Evolutionary conservation across 306 rosid genomes (phyloP).

Genomic region (Elaeagnus macrophylla): DNA sequence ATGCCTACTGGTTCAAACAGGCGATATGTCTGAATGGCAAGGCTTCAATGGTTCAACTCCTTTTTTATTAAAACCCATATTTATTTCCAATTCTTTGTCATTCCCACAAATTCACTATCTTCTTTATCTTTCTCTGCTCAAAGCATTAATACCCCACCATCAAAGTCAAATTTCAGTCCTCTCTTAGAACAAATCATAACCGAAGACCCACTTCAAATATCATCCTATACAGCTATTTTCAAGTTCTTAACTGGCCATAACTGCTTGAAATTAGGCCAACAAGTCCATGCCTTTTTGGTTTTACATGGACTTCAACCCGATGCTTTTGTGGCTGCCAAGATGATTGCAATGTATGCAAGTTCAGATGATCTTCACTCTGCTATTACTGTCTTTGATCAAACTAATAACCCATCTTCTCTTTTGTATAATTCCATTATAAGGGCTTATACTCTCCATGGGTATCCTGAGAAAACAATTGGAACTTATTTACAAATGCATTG

Average conservation of each 20-base stretch:
- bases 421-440: conserved; percentile 18
- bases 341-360: no score
- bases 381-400: no score
- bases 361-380: no score
- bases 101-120: no score
- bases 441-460: conserved; percentile 11
- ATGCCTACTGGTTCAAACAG: background rate
- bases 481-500: conserved; percentile 15
- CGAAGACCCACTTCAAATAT: conserved; percentile 3
- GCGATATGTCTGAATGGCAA: no score
- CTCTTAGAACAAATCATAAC: conserved; percentile 3
- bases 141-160: no score
- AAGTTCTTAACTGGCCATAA: conserved; percentile 9
- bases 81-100: no score
- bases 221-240: conserved; percentile 4
- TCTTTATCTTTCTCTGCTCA: no score
- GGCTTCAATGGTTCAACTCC: no score
- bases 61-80: no score
- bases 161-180: background rate
- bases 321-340: no score
- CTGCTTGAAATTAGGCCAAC: conserved; percentile 11
- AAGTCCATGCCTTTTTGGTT: conserved; percentile 6
- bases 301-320: conserved; percentile 3
- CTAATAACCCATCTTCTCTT: no score
- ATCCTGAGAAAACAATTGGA: conserved; percentile 1